Base-by-base conservation (phyloP, 2,329 filamentous ascomycete species). In the Fusarium sp. region DNA sequence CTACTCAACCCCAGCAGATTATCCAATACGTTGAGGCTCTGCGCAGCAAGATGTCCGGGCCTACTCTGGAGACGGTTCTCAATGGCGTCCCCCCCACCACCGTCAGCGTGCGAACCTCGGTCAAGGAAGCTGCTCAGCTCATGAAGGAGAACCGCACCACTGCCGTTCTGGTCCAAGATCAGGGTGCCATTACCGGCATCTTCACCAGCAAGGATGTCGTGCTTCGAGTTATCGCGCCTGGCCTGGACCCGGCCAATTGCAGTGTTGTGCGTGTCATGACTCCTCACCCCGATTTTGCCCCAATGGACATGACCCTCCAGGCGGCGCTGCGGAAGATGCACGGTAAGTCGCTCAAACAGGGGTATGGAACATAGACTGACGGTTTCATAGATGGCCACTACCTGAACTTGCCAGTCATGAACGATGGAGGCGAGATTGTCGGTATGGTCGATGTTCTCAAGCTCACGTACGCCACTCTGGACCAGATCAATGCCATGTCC, bases 111-210 rank as follows among this genome's bases (percentile, higher is more conserved):
- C 87, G 96, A 69, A 99, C 96, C 5, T 96, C 95, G 6, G 96
- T 99, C 73, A 97, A 93, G 83, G 96, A 99, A 77, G 96, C 96
- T 61, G 96, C 96, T 14, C 88, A 91, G 72, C 82, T 97, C 79
- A 99, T 99, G 96, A 98, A 97, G 84, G 96, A 99, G 81, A 95
- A 99, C 82, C 96, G 97, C 81, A 99, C 96, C 16, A 99, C 96
- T 14, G 96, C 96, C 49, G 91, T 99, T 42, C 84, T 99, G 62
- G 96, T 99, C 14, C 94, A 97, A 81, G 96, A 99, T 79, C 93
- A 97, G 80, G 94, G 95, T 59, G 93, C 93, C 44, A 98, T 99
- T 77, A 99, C 96, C 58, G 96, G 96, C 82, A 99, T 99, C 78
- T 99, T 99, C 79, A 99, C 96, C 64, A 98, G 96, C 84, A 99